phyloP scores from a whole-genome alignment of 116 monocot genomes.

The Trichopus zeylanicus region DNA sequence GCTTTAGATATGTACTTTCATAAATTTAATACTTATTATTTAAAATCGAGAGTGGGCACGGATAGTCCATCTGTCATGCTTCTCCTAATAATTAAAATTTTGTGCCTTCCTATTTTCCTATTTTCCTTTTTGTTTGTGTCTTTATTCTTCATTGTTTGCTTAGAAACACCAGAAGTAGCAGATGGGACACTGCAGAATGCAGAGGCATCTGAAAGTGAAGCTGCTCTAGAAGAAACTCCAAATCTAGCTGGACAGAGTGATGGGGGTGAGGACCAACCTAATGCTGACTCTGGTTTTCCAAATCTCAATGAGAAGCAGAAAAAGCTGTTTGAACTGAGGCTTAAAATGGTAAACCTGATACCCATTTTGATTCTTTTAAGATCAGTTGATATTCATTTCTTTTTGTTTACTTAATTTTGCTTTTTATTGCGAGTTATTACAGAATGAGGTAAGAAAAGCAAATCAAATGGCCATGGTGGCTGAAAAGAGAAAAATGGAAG shows the following conservation, averaged over 20 bases:
- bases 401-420: background rate
- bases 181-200: slow-evolving; percentile 12
- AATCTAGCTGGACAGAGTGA: slow-evolving; percentile 15
- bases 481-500: slow-evolving; percentile 81
- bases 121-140: too few relatives aligned
- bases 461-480: slow-evolving; percentile 92
- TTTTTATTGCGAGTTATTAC: background rate
- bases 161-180: slow-evolving; percentile 16
- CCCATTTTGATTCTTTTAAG: background rate
- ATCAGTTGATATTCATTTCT: background rate
- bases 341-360: slow-evolving; percentile 57
- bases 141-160: too few relatives aligned
- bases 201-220: slow-evolving; percentile 18
- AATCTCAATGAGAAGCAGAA: slow-evolving; percentile 74
- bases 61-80: too few relatives aligned
- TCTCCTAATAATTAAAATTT: too few relatives aligned
- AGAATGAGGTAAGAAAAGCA: slow-evolving; percentile 96
- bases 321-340: slow-evolving; percentile 81
- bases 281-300: slow-evolving; percentile 43
- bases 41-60: too few relatives aligned
- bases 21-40: too few relatives aligned
- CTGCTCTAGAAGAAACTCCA: slow-evolving; percentile 1
- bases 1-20: too few relatives aligned
- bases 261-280: slow-evolving; percentile 10
- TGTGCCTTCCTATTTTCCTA: too few relatives aligned